Evolutionary conservation across 306 rosid species (phyloP).

Genomic region (Psophocarpus tetragonolobus): DNA sequence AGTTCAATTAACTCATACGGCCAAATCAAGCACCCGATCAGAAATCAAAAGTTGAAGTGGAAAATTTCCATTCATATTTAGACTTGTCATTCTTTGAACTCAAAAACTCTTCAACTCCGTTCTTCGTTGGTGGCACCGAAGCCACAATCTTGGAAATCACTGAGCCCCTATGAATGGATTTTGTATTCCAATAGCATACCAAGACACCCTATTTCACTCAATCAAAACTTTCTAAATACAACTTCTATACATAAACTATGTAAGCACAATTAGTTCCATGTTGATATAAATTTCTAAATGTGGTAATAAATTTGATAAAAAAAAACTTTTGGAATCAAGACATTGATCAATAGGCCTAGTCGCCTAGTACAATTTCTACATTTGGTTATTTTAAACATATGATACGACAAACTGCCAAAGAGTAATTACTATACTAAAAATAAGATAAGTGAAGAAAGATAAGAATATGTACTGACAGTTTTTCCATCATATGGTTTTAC

Average conservation of each 20-base stretch:
- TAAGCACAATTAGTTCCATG: neutral
- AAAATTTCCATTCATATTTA: too few species aligned
- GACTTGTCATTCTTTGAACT: too few species aligned
- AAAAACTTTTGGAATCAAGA: neutral
- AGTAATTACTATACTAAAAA: slow-evolving; percentile 1
- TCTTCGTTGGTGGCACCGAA: too few species aligned
- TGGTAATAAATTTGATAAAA: neutral
- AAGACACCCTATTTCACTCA: neutral
- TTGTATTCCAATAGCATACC: too few species aligned
- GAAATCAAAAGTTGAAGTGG: too few species aligned
- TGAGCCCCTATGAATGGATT: too few species aligned
- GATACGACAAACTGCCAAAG: slow-evolving; percentile 1
- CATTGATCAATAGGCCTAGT: neutral
- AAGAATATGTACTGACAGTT: slow-evolving; percentile 61
- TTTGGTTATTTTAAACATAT: slow-evolving; percentile 7
- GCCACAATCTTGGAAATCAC: too few species aligned
- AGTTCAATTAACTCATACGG: too few species aligned
- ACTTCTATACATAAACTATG: neutral
- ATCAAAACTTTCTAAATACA: neutral
- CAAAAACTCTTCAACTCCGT: too few species aligned
- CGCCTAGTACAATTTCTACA: neutral
- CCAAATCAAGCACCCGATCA: too few species aligned
- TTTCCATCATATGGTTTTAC: slow-evolving; percentile 64
- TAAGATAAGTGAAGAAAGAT: neutral
- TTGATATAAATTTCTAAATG: neutral